Conservation (phyloP, 1,284 basidiomycete species). For the Omphalotus olearius region DNA sequence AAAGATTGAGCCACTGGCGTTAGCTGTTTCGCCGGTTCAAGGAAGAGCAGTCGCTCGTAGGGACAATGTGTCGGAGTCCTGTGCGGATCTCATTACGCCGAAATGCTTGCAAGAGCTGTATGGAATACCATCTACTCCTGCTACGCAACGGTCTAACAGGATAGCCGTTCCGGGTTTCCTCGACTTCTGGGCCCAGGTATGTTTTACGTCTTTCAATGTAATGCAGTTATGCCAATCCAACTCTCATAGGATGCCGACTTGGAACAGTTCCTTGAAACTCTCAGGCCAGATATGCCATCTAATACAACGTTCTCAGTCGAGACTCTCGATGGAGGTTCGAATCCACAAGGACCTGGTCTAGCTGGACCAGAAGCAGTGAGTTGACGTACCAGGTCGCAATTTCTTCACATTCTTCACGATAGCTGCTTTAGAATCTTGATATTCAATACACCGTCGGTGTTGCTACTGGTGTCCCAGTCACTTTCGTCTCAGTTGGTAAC, state of each 20-base stretch:
- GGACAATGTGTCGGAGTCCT: slow-evolving; percentile 24
- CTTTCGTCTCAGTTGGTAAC: slow-evolving; percentile 19
- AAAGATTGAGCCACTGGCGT: neutral
- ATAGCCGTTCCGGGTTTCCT: slow-evolving; percentile 40
- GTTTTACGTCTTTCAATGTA: neutral
- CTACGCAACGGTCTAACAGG: slow-evolving; percentile 29
- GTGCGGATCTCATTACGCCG: slow-evolving; percentile 29
- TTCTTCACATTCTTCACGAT: neutral
- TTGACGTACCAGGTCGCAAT: neutral
- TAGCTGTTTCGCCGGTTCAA: neutral
- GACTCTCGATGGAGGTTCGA: slow-evolving; percentile 38
- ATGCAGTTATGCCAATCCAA: slow-evolving; percentile 4
- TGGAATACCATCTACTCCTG: slow-evolving; percentile 31
- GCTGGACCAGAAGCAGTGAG: slow-evolving; percentile 35
- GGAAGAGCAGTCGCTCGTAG: slow-evolving; percentile 14
- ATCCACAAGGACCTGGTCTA: slow-evolving; percentile 33
- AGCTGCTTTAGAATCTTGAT: slow-evolving; percentile 17
- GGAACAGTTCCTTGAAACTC: slow-evolving; percentile 33
- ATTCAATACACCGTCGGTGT: slow-evolving; percentile 26
- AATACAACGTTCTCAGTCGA: slow-evolving; percentile 22
- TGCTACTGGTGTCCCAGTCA: slow-evolving; percentile 22
- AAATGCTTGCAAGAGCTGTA: slow-evolving; percentile 39
- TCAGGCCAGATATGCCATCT: slow-evolving; percentile 18
- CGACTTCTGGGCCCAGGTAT: slow-evolving; percentile 25
- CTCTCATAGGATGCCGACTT: slow-evolving; percentile 41